Conservation (phyloP, 345 rosid genomes). For the Hypericum perforatum region DNA sequence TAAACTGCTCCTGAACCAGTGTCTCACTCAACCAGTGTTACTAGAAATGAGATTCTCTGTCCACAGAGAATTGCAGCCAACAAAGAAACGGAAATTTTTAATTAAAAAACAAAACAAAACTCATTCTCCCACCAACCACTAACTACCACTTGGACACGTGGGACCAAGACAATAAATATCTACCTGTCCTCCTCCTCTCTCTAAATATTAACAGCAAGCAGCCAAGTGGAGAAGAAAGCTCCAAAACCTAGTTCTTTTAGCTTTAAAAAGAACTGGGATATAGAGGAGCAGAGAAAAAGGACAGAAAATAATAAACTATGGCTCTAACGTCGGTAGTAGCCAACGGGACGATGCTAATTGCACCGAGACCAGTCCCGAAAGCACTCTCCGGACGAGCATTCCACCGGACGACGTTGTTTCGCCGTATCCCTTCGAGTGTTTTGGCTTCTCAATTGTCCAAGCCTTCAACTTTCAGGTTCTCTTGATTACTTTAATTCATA, state of each 20-base stretch:
- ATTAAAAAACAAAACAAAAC: too few species aligned
- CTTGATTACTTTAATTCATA: background rate
- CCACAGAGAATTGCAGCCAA: too few species aligned
- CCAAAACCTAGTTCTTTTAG: background rate
- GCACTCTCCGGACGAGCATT: conserved; percentile 8
- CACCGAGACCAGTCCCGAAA: conserved; percentile 14
- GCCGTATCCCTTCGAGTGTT: conserved; percentile 8
- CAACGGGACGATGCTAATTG: conserved; percentile 23
- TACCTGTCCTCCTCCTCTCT: too few species aligned
- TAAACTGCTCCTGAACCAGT: too few species aligned
- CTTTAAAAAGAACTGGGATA: background rate
- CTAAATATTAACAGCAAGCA: too few species aligned
- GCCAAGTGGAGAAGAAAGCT: too few species aligned
- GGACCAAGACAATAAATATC: too few species aligned
- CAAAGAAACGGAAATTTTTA: too few species aligned
- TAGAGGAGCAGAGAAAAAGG: background rate
- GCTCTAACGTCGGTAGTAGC: conserved; percentile 24
- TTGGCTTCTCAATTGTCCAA: conserved; percentile 12
- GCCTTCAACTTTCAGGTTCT: conserved; percentile 24
- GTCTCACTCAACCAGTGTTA: too few species aligned
- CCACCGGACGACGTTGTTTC: conserved; percentile 1
- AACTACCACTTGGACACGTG: too few species aligned
- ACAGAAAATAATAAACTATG: conserved; percentile 15
- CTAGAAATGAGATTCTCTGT: too few species aligned
- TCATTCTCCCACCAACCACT: too few species aligned